Evolutionary conservation across 192 early-diverging fungal species (phyloP), one percentile per base, ranked within the genome.

Genomic region (Backusella psychrophila): DNA sequence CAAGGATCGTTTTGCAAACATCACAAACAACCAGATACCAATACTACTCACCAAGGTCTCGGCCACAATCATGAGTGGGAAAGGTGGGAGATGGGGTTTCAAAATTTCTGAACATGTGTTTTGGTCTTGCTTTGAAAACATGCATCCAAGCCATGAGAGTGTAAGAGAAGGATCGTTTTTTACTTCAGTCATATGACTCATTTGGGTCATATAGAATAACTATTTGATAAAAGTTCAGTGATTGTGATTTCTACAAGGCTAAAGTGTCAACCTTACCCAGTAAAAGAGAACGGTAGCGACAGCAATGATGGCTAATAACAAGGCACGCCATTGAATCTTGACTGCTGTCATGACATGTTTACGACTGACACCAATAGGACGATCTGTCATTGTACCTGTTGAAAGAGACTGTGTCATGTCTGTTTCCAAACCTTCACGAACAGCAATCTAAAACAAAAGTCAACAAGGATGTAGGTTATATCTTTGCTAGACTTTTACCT

Each of bases 241-340:
- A 8, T 33, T 39, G 11, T 39, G 38, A 12, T 33, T 33, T 33
- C 3, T 33, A 33, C 33, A 33, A 33, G 3, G 33, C 33, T 33
- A 33, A 33, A 33, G 33, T 33, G 2, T n/a, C 33, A 33, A 33
- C 23, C 33, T 73, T 70, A 81, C 80, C 87, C 86, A 87, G 72
- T 89, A 89, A 59, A 89, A 87, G 6, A 83, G 78, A 21, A 86
- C 84, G 2, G 78, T 75, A n/a, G 75, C 31, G 2, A 85, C 49
- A 0, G 85, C 73, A 66, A 75, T 76, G 21, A 87, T n/a, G 0
- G 86, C 86, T 59, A 89, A 75, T 66, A 89, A 59, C 21, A 87
- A 75, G 6, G 86, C 87, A 23, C 87, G 82, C 87, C 87, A 89
- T 72, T 89, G 87, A 29, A 89, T 89, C 36, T 75, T 76, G 44